These are phyloP conservation scores for Coemansia reversa DNA, from an alignment of 192 early-diverging fungal genomes.

Conservation along the genomic window DNA sequence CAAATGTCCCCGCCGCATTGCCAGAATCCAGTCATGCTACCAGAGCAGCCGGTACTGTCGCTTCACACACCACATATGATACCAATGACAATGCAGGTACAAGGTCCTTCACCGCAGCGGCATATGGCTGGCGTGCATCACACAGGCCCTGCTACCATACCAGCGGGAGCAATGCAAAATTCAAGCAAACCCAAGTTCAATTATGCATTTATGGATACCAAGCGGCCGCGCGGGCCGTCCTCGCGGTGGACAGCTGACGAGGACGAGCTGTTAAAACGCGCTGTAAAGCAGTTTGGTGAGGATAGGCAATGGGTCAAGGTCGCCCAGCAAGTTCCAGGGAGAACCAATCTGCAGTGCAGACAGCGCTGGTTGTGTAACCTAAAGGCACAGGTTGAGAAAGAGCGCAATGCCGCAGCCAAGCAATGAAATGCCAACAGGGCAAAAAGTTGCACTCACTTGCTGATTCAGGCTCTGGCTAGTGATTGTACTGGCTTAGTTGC, in stretches of 20 bases:
- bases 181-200: slow-evolving; percentile 54
- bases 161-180: slow-evolving; percentile 15
- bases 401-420: slow-evolving; percentile 21
- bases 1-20: slow-evolving; percentile 7
- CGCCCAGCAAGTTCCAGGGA: slow-evolving; percentile 47
- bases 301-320: slow-evolving; percentile 56
- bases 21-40: neutral
- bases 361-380: slow-evolving; percentile 57
- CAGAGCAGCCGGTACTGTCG: slow-evolving; percentile 8
- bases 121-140: slow-evolving; percentile 12
- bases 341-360: slow-evolving; percentile 51
- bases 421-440: slow-evolving; percentile 1
- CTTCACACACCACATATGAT: slow-evolving; percentile 13
- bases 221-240: slow-evolving; percentile 48
- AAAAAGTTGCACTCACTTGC: neutral
- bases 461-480: neutral
- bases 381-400: slow-evolving; percentile 49
- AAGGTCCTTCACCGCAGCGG: slow-evolving; percentile 8
- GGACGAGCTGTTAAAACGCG: slow-evolving; percentile 41
- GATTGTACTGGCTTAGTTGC: neutral
- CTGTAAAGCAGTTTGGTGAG: slow-evolving; percentile 49
- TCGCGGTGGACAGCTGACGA: slow-evolving; percentile 45
- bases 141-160: slow-evolving; percentile 1
- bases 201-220: slow-evolving; percentile 50
- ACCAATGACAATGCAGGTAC: slow-evolving; percentile 1